Evolutionary conservation across 768 basidiomycete species (phyloP), one percentile per base, ranked within the genome.

Genomic region (Tricholoma hemisulphureum): DNA sequence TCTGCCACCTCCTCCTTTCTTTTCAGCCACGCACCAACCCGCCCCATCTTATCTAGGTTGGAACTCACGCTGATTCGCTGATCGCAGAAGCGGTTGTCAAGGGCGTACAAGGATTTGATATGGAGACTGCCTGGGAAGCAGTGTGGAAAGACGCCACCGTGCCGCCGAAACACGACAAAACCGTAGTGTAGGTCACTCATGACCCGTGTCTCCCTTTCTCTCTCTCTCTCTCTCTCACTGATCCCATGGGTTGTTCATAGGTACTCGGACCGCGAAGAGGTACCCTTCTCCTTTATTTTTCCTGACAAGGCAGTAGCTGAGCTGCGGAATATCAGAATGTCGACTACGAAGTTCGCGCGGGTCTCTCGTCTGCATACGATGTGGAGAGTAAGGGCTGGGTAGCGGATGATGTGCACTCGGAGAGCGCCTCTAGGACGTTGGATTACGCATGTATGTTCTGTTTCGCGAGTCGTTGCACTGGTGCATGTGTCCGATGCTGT

Each of bases 281-380:
- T 80, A 28, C 5, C 14, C 21, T 31, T 24, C n/a, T 29, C 4
- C 5, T 35, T 55, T 31, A 10, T 13, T 4, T 29, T 4, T 14
- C 3, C 29, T 24, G 41, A 45, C 49, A 18, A 18, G 48, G 37
- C 5, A 53, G 11, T 50, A 26, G 29, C 21, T 54, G 13, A n/a
- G n/a, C n/a, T 24, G 21, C n/a, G 10, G 8, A 14, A 34, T 32
- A 23, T 2, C 57, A 90, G 86, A 73, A 82, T 54, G 87, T 91
- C 1, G 86, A 88, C 45, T 90, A 88, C 63, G 91, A 93, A 78
- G 91, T 85, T 6, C 84, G 91, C 26, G 91, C 91, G 0, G 91
- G 91, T 0, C 72, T 93, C 20, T 83, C 84, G 0, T 82, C 86
- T 0, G 81, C 83, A n/a, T 93, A 91, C 62, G 79, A 64, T 28